These are phyloP conservation scores for Mycoemilia scoparia DNA, from an alignment of 192 early-diverging fungal species.

Conservation along the genomic window DNA sequence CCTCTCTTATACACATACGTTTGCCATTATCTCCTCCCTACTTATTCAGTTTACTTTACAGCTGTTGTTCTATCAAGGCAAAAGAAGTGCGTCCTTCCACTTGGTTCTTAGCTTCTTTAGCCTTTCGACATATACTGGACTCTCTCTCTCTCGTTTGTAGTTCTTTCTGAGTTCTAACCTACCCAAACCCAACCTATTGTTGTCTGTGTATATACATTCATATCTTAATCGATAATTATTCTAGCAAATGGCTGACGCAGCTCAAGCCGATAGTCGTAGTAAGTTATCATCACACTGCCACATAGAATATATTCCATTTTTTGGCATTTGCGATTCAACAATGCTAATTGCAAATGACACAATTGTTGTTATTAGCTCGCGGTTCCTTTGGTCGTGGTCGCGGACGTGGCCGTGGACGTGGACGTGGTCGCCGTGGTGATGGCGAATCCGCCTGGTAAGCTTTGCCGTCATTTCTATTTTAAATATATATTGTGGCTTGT, in stretches of 20 bases:
- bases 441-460: conserved; percentile 72
- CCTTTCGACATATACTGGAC: too few species aligned
- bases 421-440: conserved; percentile 71
- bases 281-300: conserved; percentile 6
- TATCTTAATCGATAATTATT: background rate
- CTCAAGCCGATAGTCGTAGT: conserved; percentile 57
- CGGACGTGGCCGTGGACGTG: conserved; percentile 51
- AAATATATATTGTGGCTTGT: conserved; percentile 15
- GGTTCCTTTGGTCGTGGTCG: conserved; percentile 68
- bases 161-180: too few species aligned
- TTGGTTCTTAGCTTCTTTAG: too few species aligned
- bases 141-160: too few species aligned
- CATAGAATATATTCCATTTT: conserved; percentile 2
- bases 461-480: conserved; percentile 11
- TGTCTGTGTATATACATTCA: background rate
- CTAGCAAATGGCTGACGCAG: conserved; percentile 64
- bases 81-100: too few species aligned
- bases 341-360: too few species aligned
- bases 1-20: too few species aligned
- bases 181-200: background rate
- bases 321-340: background rate
- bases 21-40: too few species aligned
- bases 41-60: too few species aligned
- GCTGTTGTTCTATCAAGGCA: too few species aligned
- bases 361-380: conserved; percentile 33